phyloP scores from a whole-genome alignment of 1,284 basidiomycete species.

The Pseudozyma hubeiensis region DNA sequence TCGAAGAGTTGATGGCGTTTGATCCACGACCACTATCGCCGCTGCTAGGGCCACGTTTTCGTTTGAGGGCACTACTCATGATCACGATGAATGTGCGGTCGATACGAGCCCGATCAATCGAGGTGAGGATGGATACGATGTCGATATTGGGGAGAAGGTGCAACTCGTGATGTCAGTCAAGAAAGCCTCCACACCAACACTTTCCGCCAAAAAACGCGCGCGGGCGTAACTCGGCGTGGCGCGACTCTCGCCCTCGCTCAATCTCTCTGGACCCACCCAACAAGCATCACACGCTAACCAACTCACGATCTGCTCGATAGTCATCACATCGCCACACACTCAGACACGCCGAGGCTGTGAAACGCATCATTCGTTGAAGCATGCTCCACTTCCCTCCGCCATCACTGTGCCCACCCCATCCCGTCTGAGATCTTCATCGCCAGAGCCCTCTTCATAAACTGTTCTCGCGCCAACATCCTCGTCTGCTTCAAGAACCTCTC shows the following conservation, averaged over 20 bases:
- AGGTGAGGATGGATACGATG: no score
- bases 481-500: conserved; percentile 66
- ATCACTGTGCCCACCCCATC: conserved; percentile 50
- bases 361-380: not conserved
- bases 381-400: no score
- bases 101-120: no score
- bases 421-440: conserved; percentile 60
- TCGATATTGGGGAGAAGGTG: no score
- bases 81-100: no score
- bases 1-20: not conserved
- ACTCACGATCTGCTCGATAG: no score
- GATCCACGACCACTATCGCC: not conserved
- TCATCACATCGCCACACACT: not conserved
- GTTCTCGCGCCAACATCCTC: conserved; percentile 63
- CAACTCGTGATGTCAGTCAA: no score
- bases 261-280: no score
- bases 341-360: not conserved
- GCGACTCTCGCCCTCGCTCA: not conserved
- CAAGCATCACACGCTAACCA: no score
- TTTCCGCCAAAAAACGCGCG: not conserved
- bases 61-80: conserved; percentile 7
- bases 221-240: no score
- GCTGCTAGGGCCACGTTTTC: conserved; percentile 8
- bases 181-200: conserved; percentile 38
- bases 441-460: conserved; percentile 65